A percentile compares a stretch with the other conserved stretches of the same genome.
Conservation (phyloP, 352 stramenopile genomes). For the Pilasporangium apinafurcum region DNA sequence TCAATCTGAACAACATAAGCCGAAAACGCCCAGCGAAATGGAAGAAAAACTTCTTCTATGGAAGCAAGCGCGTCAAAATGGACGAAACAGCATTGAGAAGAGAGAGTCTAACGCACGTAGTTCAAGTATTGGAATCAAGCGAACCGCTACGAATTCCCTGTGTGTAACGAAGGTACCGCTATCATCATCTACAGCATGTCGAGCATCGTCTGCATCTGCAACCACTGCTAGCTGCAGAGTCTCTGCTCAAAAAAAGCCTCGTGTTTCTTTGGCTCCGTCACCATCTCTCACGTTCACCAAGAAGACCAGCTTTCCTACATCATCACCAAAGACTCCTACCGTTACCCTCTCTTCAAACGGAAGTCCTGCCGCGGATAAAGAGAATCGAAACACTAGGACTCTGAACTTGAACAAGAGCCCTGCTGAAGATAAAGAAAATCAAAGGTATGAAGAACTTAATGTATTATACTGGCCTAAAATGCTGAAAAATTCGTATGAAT, state of each 20-base stretch:
- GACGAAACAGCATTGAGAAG: not conserved
- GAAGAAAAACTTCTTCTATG: conserved; percentile 7
- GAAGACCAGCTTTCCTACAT: not conserved
- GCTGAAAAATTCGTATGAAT: too few species aligned
- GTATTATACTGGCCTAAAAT: too few species aligned
- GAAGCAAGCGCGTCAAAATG: not conserved
- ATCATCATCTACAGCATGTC: not conserved
- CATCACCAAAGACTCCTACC: not conserved
- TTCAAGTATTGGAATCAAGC: not conserved
- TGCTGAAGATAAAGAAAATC: conserved; percentile 11
- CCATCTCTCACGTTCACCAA: not conserved
- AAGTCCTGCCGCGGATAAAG: not conserved
- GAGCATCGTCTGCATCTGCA: not conserved
- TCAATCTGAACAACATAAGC: not conserved
- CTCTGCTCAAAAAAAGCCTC: too few species aligned
- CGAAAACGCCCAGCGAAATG: conserved; percentile 1
- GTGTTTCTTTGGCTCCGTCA: not conserved
- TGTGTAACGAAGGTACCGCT: conserved; percentile 1
- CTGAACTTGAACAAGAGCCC: not conserved
- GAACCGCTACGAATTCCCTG: conserved; percentile 3
- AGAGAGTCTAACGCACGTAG: not conserved
- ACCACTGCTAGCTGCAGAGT: not conserved
- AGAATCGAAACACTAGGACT: not conserved
- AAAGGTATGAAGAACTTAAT: too few species aligned
- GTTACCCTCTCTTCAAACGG: not conserved